Percentiles rank a stretch among this genome's conserved stretches.
Evolutionary conservation across 495 filamentous ascomycete genomes (phyloP).

Genomic region (Podospora conica): DNA sequence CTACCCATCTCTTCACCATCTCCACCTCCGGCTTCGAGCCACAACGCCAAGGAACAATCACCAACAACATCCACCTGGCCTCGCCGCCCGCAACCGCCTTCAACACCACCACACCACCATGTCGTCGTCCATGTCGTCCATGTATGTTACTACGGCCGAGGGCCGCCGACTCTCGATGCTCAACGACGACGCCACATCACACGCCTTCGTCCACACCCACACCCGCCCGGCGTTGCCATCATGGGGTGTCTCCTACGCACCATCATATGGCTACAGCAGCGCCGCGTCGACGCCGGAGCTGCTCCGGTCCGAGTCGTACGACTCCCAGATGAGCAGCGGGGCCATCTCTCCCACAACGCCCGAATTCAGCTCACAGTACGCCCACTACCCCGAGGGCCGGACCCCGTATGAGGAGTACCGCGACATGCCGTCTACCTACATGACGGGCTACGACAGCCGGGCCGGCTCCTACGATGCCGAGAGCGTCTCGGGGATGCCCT

Average conservation of each 20-base stretch:
- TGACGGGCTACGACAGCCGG: constrained; percentile 27
- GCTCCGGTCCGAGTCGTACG: constrained; percentile 48
- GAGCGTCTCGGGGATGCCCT: constrained; percentile 31
- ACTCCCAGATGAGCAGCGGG: constrained; percentile 46
- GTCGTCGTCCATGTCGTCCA: constrained; percentile 21
- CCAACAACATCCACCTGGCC: no score
- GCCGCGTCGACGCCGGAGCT: constrained; percentile 44
- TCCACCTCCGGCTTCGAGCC: background rate
- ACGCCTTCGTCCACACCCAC: constrained; percentile 6
- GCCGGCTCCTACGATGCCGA: constrained; percentile 33
- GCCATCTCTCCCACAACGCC: constrained; percentile 46
- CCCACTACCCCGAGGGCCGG: constrained; percentile 12
- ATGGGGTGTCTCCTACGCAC: constrained; percentile 6
- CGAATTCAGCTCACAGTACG: constrained; percentile 26
- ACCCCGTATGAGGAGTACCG: constrained; percentile 35
- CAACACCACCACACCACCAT: background rate
- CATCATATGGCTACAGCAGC: constrained; percentile 16
- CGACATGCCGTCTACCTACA: constrained; percentile 26
- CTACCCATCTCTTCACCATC: background rate
- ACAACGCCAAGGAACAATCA: background rate
- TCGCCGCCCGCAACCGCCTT: background rate
- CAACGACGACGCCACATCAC: constrained; percentile 40
- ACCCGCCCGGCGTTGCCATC: constrained; percentile 3
- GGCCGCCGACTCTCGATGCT: constrained; percentile 49
- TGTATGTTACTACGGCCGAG: constrained; percentile 45